Percentiles rank a stretch among this genome's conserved stretches.
phyloP scores from a whole-genome alignment of 2,329 filamentous ascomycete genomes.

The Trichoderma polysporum region DNA sequence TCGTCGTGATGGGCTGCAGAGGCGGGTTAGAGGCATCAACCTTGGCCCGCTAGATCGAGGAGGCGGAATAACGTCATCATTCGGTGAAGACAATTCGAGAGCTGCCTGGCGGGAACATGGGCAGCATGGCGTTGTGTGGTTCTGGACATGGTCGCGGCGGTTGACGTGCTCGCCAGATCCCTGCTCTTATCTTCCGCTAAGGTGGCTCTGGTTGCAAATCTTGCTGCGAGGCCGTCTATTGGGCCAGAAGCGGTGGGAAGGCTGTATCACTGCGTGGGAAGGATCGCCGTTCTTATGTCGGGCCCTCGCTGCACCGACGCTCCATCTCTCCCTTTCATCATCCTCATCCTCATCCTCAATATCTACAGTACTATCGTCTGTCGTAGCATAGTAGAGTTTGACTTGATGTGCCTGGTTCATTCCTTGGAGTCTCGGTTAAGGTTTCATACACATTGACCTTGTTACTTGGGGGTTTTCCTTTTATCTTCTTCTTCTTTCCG shows the following conservation, averaged over 20 bases:
- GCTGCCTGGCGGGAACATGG: neutral
- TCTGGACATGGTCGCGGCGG: neutral
- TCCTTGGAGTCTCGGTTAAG: neutral
- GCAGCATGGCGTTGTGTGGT: neutral
- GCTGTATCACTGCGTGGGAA: neutral
- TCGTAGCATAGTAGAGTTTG: neutral
- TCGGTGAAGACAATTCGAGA: neutral
- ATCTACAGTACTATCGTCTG: no score
- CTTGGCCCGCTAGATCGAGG: constrained; percentile 16
- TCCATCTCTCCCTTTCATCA: neutral
- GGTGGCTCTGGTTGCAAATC: neutral
- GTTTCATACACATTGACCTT: neutral
- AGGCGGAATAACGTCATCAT: constrained; percentile 20
- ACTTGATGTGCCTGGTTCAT: neutral
- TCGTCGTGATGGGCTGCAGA: constrained; percentile 4
- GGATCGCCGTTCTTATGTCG: constrained; percentile 16
- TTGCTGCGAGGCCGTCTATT: constrained; percentile 8
- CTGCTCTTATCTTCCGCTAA: constrained; percentile 4
- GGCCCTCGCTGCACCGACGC: constrained; percentile 15
- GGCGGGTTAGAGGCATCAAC: constrained; percentile 3
- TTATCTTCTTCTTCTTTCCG: neutral
- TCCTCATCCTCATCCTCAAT: neutral
- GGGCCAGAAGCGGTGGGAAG: constrained; percentile 4
- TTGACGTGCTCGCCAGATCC: constrained; percentile 15
- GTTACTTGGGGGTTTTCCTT: neutral